Evolutionary conservation across 1,284 basidiomycete species (phyloP).

Genomic region (Garcileccinum viscosum): DNA sequence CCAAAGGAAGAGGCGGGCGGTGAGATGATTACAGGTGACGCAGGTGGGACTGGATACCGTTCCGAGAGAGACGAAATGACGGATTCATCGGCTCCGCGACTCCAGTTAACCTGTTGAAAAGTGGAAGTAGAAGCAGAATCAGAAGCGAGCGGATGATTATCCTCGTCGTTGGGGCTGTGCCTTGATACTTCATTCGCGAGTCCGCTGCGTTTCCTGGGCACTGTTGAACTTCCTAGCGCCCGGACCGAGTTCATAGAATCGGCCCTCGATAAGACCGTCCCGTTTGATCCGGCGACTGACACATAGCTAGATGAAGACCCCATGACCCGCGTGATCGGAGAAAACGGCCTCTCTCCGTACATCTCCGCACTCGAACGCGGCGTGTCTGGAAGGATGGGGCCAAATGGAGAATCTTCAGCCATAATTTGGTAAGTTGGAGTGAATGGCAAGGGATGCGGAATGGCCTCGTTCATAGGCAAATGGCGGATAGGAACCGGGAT

Average conservation of each 20-base stretch:
- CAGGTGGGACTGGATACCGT: slow-evolving; percentile 38
- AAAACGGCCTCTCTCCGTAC: slow-evolving; percentile 36
- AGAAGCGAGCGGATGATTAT: slow-evolving; percentile 4
- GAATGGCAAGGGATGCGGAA: slow-evolving; percentile 19
- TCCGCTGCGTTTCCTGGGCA: slow-evolving; percentile 23
- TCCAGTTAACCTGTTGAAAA: not conserved
- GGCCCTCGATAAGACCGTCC: slow-evolving; percentile 15
- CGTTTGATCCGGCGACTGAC: slow-evolving; percentile 12
- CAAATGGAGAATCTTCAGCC: slow-evolving; percentile 37
- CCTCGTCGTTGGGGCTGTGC: slow-evolving; percentile 5
- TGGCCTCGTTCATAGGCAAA: not conserved
- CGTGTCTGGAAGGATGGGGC: slow-evolving; percentile 39
- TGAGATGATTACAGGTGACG: slow-evolving; percentile 37
- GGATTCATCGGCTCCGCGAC: slow-evolving; percentile 13
- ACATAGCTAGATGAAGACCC: slow-evolving; percentile 17
- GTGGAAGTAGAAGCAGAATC: slow-evolving; percentile 1
- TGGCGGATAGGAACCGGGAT: slow-evolving; percentile 8
- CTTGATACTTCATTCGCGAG: slow-evolving; percentile 28
- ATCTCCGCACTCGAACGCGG: slow-evolving; percentile 38
- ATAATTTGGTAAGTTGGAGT: slow-evolving; percentile 26
- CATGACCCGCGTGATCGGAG: slow-evolving; percentile 33
- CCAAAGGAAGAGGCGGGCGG: slow-evolving; percentile 30
- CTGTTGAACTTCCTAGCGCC: slow-evolving; percentile 18
- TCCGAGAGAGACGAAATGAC: slow-evolving; percentile 38
- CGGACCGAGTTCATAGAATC: slow-evolving; percentile 24